Base-by-base conservation (phyloP, 495 filamentous ascomycete species). In the Aspergillus biplanus region DNA sequence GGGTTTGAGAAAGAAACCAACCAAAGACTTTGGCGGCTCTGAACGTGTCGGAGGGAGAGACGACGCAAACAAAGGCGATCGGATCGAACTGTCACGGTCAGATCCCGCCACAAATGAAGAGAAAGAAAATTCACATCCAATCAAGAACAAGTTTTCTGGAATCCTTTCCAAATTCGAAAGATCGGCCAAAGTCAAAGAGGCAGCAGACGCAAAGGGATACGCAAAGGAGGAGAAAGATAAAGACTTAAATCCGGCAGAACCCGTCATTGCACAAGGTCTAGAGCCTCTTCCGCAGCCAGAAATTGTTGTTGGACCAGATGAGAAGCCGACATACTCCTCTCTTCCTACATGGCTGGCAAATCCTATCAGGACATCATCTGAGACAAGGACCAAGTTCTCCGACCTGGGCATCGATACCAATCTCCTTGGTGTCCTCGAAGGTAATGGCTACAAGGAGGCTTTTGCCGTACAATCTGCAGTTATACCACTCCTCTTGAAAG, bases 391-490 rank as follows among this genome's bases (percentile, higher is more conserved):
- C 33, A 78, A 87, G 0, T 96, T 97, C 66, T 72, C 77, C 4
- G 75, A 83, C 0, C 76, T 97, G 5, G 80, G 82, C 0, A 72
- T 92, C 21, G 77, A 82, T 5, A 63, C 77, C 3, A 83, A 84
- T 7, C 75, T 89, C 3, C 75, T 88, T 0, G 81, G 84, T n/a
- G 80, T 82, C 5, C 78, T 98, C 4, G 79, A 86, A 31, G 69
- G 81, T 11, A 86, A 87, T 64, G 86, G 88, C 1, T 91, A 90
- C 71, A 82, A 82, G 31, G 82, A 90, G 47, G 92, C 95, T 1
- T 90, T 97, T 68, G 89, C 93, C 1, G 89, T 97, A 0, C 94
- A 98, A 72, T 87, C 91, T 0, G 85, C 87, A 0, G 85, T 94
- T 0, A 83, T 97, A 33, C 92, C 93, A 6, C 76, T 96, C 33